Base-by-base conservation (phyloP, 495 filamentous ascomycete species). In the Parachaetomium inaequale region DNA sequence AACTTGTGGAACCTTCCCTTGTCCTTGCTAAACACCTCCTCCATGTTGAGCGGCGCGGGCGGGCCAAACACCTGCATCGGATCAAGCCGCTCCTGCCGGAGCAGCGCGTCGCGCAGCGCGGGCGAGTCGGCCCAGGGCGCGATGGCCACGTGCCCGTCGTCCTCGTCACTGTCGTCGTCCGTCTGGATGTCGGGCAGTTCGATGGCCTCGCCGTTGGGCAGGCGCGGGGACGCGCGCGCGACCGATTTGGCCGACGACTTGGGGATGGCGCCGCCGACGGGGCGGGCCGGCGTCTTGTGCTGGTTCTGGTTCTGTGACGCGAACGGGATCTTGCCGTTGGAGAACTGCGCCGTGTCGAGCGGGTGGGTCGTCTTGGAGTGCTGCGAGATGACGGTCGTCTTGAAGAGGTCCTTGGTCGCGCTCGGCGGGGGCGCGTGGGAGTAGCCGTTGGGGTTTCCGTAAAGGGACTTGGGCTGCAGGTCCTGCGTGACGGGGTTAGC, bases 11-110 rank as follows among this genome's bases (percentile, higher is more conserved):
- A 84, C 63, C 89, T 81, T 56, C 90, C 89, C 70, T 90, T 90
- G 71, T 87, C 89, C 62, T 85, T 82, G 69, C 84, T 88, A 78
- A 99, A 99, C 47, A 96, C 91, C 67, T 97, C 92, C 69, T 99
- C 94, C 83, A 99, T 90, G 63, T 89, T 87, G 69, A 97, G 82
- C 36, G 89, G 88, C 14, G 82, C 87, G 50, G 94, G 89, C 2
- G 90, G 88, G 1, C 94, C 94, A 69, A 99, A 99, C 36, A 99
- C 87, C 19, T 85, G 81, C 70, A 93, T 89, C 2, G 91, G 90
- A 70, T 98, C 91, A 59, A 90, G 80, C 19, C 84, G 79, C 71
- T 99, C 92, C 71, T 99, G 94, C 40, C 81, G 72, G 42, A 82
- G 75, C 8, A 98, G 79, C 46, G 88, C 76, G 34, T 78, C 75